Percentiles rank a stretch among this genome's conserved stretches.
Evolutionary conservation across 2,329 filamentous ascomycete species (phyloP).

Genomic region (Cordyceps farinosa): DNA sequence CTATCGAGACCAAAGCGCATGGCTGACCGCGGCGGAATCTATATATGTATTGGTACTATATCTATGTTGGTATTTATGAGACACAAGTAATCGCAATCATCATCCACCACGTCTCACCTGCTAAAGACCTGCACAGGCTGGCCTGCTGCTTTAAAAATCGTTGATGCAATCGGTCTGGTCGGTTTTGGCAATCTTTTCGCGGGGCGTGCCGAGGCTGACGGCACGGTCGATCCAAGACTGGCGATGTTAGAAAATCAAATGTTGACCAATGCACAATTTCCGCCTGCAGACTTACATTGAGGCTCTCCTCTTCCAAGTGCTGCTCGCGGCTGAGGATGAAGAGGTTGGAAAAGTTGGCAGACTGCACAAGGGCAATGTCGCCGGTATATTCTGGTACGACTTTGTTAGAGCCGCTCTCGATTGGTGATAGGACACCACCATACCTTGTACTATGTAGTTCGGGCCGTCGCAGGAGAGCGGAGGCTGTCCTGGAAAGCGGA

Average conservation of each 20-base stretch:
- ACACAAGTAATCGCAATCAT: neutral
- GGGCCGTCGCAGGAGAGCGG: slow-evolving; percentile 29
- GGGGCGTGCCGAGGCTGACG: slow-evolving; percentile 25
- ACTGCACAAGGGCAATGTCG: slow-evolving; percentile 32
- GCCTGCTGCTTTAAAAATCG: neutral
- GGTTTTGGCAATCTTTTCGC: slow-evolving; percentile 27
- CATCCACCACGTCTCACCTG: neutral
- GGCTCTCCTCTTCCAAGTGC: slow-evolving; percentile 25
- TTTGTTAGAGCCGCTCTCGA: neutral
- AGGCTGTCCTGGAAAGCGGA: slow-evolving; percentile 31
- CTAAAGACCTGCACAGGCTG: neutral
- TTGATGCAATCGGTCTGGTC: slow-evolving; percentile 25
- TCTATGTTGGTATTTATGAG: too few species aligned
- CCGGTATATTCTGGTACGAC: slow-evolving; percentile 26
- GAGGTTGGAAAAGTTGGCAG: slow-evolving; percentile 31
- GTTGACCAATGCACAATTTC: neutral
- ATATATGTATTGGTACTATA: too few species aligned
- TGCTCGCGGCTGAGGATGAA: slow-evolving; percentile 32
- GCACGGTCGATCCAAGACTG: slow-evolving; percentile 28
- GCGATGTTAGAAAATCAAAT: neutral
- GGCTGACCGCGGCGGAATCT: too few species aligned
- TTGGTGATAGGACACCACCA: neutral
- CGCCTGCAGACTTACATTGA: slow-evolving; percentile 25
- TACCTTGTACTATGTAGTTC: slow-evolving; percentile 34
- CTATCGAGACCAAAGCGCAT: neutral